phyloP scores from a whole-genome alignment of 2,329 filamentous ascomycete species.

The Penicillium sp. region DNA sequence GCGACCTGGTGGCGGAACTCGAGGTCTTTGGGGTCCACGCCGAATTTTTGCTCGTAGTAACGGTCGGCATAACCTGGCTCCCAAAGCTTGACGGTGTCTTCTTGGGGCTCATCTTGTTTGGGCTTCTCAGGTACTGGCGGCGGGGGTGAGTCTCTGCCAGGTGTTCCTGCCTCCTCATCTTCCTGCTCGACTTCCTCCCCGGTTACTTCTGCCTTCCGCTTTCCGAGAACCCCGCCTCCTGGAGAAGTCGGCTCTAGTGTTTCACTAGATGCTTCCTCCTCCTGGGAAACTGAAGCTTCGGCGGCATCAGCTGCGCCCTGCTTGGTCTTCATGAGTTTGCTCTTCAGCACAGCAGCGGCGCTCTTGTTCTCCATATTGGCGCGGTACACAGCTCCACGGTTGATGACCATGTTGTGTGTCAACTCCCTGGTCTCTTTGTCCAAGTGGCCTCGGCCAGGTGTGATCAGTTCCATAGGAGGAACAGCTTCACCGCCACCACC shows the following conservation, averaged over 20 bases:
- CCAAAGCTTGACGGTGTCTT: constrained; percentile 86
- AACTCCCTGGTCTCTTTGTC: constrained; percentile 57
- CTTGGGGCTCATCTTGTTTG: constrained; percentile 59
- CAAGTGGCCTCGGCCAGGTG: constrained; percentile 53
- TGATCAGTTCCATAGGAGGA: constrained; percentile 55
- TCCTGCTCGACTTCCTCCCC: constrained; percentile 55
- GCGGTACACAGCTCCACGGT: constrained; percentile 62
- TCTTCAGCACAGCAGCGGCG: constrained; percentile 82
- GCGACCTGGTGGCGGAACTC: constrained; percentile 87
- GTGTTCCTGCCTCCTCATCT: constrained; percentile 51
- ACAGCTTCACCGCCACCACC: constrained; percentile 30
- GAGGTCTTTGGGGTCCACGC: constrained; percentile 73
- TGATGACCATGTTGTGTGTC: constrained; percentile 85
- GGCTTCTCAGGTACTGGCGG: constrained; percentile 46
- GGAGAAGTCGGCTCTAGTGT: constrained; percentile 30
- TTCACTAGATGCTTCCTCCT: constrained; percentile 26
- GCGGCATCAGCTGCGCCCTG: constrained; percentile 18
- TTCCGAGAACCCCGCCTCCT: constrained; percentile 32
- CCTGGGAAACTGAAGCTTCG: constrained; percentile 28
- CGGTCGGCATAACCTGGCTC: constrained; percentile 91
- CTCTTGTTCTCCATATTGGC: constrained; percentile 87
- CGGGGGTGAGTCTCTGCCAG: constrained; percentile 57
- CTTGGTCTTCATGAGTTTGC: constrained; percentile 60
- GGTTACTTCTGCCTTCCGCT: constrained; percentile 66
- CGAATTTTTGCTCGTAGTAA: constrained; percentile 96